Base-by-base conservation (phyloP, 164 flowering plant species). In the Nelumbo lutea region DNA sequence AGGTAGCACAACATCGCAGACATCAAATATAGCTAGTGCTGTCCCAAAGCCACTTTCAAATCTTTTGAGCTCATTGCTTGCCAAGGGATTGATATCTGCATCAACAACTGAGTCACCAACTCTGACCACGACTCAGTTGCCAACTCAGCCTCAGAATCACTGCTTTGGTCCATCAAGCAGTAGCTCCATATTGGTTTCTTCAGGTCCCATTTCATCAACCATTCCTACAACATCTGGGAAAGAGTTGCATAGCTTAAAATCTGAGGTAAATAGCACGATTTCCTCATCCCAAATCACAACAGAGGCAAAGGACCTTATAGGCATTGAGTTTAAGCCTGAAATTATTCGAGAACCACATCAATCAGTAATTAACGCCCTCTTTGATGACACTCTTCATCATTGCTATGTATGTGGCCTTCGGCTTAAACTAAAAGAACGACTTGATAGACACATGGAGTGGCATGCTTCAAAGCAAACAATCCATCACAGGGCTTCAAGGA, bases 21-120 rank as follows among this genome's bases (percentile, higher is more conserved):
- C 75, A 11, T 75, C 83, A n/a, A 77, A 61, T 70, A 77, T 67
- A 14, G 73, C 55, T 42, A 68, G 68, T 60, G 69, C 77, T 59
- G 64, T 68, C n/a, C 46, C 85, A 55, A 81, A 80, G 75, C 90
- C 88, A 47, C 69, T 90, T 62, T 82, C 97, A 65, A 81, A 75
- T 75, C 89, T 95, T 71, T 74, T 91, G 70, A 88, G 90, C 77
- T 70, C 96, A 57, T 81, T 95, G 73, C 86, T 95, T 70, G 88
- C 92, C 9, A 89, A 89, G 80, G 99, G 98, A 42, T 75, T 95
- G 79, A 95, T 92, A 76, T 83, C 97, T 62, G 74, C 93, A 59
- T 78, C 90, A 51, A 88, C 79, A 60, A 70, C 76, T 38, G 92
- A 86, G 72, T 56, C 81, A 45, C 48, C 79, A 58, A 55, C 76